phyloP scores from a whole-genome alignment of 257 asterid species.

The Anisodus acutangulus region DNA sequence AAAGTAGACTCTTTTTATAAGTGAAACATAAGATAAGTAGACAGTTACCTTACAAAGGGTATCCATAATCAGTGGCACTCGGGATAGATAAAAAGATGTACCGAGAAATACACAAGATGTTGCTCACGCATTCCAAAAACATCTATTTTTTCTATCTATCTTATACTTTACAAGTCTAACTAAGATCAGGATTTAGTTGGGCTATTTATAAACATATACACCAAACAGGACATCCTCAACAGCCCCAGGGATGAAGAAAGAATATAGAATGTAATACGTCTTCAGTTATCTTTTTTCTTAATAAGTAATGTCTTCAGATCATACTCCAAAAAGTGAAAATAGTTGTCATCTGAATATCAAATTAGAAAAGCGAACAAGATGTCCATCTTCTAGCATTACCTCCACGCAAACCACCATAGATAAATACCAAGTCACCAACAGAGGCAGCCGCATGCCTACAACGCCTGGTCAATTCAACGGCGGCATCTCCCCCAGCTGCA shows the following conservation, averaged over 20 bases:
- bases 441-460: constrained; percentile 99
- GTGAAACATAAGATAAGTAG: background rate
- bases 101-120: background rate
- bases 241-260: constrained; percentile 8
- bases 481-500: constrained; percentile 99
- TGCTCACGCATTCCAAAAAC: background rate
- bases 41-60: background rate
- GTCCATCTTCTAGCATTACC: constrained; percentile 57
- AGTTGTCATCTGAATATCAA: constrained; percentile 18
- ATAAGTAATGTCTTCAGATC: background rate
- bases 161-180: background rate
- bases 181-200: background rate
- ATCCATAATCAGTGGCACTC: background rate
- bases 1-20: background rate
- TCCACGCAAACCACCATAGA: constrained; percentile 98
- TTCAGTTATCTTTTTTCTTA: background rate
- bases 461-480: constrained; percentile 94
- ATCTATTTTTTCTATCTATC: background rate
- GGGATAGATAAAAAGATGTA: background rate
- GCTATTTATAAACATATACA: background rate
- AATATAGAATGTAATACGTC: background rate
- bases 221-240: constrained; percentile 13
- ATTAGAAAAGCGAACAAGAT: background rate
- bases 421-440: constrained; percentile 93
- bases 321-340: constrained; percentile 4